Conservation (phyloP, 2,329 filamentous ascomycete genomes). For the Microthyrium microscopicum region DNA sequence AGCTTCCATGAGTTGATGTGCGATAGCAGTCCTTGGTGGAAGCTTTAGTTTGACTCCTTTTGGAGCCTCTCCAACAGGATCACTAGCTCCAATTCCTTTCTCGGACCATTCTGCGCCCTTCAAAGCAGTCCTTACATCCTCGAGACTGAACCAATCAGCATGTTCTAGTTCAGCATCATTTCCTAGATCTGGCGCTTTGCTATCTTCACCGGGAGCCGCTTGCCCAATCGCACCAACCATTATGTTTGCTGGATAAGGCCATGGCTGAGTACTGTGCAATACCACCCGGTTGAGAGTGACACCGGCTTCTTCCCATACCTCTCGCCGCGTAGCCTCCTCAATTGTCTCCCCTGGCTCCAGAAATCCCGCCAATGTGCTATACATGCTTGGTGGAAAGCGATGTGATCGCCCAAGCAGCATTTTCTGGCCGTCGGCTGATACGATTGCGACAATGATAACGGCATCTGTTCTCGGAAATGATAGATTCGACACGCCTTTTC, state of each 20-base stretch:
- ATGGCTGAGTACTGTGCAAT: constrained; percentile 34
- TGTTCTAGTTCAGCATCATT: constrained; percentile 85
- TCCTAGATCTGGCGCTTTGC: constrained; percentile 65
- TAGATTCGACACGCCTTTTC: constrained; percentile 76
- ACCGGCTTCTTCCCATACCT: constrained; percentile 34
- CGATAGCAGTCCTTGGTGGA: constrained; percentile 79
- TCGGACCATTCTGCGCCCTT: too few relatives aligned
- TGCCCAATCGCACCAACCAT: constrained; percentile 63
- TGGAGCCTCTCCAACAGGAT: constrained; percentile 46
- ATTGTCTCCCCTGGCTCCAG: constrained; percentile 34
- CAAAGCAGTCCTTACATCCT: constrained; percentile 65
- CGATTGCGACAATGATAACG: constrained; percentile 85
- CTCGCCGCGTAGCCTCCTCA: constrained; percentile 33
- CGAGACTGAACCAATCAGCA: constrained; percentile 73
- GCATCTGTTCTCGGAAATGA: constrained; percentile 86
- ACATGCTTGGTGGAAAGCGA: constrained; percentile 72
- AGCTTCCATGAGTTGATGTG: constrained; percentile 69
- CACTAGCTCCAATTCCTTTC: constrained; percentile 52
- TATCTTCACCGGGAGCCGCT: constrained; percentile 57
- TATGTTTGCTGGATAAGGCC: constrained; percentile 36
- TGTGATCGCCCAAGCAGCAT: constrained; percentile 74
- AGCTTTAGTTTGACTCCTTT: constrained; percentile 63
- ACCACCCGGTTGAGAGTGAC: constrained; percentile 32
- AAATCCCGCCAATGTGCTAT: constrained; percentile 57
- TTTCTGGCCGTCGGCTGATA: constrained; percentile 61